Conservation (phyloP, 345 rosid genomes). For the Ricinus communis region DNA sequence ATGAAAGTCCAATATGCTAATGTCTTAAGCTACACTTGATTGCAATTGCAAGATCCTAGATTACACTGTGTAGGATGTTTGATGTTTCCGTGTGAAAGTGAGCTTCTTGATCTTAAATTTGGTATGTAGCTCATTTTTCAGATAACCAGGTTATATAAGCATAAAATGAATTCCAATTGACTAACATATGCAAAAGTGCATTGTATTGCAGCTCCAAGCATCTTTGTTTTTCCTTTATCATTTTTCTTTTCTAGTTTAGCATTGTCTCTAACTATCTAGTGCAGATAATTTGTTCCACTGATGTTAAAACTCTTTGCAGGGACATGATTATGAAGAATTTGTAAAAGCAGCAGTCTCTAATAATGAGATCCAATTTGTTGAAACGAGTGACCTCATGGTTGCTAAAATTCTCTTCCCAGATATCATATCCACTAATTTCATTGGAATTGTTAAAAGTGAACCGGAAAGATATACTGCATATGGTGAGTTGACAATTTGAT, state of each 20-base stretch:
- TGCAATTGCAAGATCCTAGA: neutral
- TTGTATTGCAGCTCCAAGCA: neutral
- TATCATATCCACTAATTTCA: slow-evolving; percentile 37
- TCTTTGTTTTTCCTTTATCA: neutral
- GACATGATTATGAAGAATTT: slow-evolving; percentile 61
- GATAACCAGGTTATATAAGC: neutral
- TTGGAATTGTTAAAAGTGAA: slow-evolving; percentile 79
- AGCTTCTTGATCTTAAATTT: neutral
- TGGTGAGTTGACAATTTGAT: slow-evolving; percentile 47
- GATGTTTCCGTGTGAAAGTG: neutral
- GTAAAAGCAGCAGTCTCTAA: slow-evolving; percentile 61
- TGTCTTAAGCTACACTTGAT: neutral
- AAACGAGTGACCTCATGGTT: slow-evolving; percentile 40
- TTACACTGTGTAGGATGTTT: slow-evolving; percentile 2
- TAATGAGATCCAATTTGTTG: slow-evolving; percentile 73
- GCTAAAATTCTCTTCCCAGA: slow-evolving; percentile 68
- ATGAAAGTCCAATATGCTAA: neutral
- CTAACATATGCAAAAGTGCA: neutral
- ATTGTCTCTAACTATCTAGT: too few species aligned
- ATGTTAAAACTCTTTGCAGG: slow-evolving; percentile 41
- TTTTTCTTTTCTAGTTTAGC: neutral
- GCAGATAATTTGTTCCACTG: neutral
- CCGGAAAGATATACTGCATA: slow-evolving; percentile 66
- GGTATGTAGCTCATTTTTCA: neutral
- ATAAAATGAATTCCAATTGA: neutral